Evolutionary conservation across 1,284 basidiomycete species (phyloP).

Genomic region (Thecaphora frezii): DNA sequence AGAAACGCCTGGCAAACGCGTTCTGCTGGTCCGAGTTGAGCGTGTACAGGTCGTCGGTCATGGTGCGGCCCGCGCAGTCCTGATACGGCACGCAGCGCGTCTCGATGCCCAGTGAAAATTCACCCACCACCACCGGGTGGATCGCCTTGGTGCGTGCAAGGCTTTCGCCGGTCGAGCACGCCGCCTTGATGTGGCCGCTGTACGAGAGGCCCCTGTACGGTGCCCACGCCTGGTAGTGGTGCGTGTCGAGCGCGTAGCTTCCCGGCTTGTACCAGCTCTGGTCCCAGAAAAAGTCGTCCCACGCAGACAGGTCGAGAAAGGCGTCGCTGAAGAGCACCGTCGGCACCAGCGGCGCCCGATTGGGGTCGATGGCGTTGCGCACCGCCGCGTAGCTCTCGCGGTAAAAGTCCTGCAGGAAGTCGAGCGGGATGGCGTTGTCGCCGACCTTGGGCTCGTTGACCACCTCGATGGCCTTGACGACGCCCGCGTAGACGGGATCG

Average conservation of each 20-base stretch:
- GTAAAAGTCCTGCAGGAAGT: constrained; percentile 47
- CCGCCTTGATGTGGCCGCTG: constrained; percentile 9
- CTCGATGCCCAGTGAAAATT: constrained; percentile 6
- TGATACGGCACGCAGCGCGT: constrained; percentile 10
- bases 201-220: not conserved
- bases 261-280: constrained; percentile 2
- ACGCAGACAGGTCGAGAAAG: constrained; percentile 40
- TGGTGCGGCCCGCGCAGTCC: constrained; percentile 6
- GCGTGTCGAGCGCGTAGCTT: constrained; percentile 7
- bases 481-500: constrained; percentile 12
- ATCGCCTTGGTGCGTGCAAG: not conserved
- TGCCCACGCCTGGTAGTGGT: constrained; percentile 12
- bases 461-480: constrained; percentile 21
- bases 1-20: constrained; percentile 14
- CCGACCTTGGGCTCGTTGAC: constrained; percentile 3
- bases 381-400: constrained; percentile 51
- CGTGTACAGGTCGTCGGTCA: constrained; percentile 6
- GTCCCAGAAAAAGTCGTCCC: constrained; percentile 4
- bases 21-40: constrained; percentile 9
- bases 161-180: not conserved
- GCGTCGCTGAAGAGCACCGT: constrained; percentile 59
- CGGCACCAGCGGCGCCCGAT: constrained; percentile 34
- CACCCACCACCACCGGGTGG: constrained; percentile 12
- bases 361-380: constrained; percentile 10
- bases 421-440: constrained; percentile 35